Base-by-base conservation (phyloP, 495 filamentous ascomycete species). In the Daldinia caldariorum region DNA sequence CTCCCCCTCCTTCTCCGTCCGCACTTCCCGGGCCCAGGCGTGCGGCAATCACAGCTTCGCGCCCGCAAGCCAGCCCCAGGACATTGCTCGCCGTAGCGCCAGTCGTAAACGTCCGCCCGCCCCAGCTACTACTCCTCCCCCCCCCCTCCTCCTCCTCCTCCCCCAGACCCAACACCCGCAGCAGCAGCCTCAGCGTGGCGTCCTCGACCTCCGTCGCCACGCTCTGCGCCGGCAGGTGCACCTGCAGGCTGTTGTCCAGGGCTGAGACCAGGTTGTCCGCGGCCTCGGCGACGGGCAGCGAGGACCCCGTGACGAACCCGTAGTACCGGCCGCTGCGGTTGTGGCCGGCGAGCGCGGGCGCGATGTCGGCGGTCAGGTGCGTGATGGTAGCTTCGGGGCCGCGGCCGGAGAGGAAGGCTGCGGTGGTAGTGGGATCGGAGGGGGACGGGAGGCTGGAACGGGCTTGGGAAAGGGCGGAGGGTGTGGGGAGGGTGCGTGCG, bases 61-160 rank as follows among this genome's bases (percentile, higher is more conserved):
- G 82, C 7, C 87, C 93, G 73, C 89, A 93, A 5, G 91, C 91
- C 18, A 97, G 78, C 0, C 93, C 94, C 0, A 97, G 78, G 37
- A 96, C 84, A 78, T 97, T 98, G 65, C 90, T 90, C 4, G 86
- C 92, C 2, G 94, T 97, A 1, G 92, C 94, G 0, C 94, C 94
- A 0, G 94, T 98, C 1, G 93, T 97, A 70, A 97, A 95, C 0
- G 89, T 94, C 18, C 88, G 84, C 13, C 87, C 89, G 1, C 74
- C 67, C 84, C 86, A 92, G n/a, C n/a, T n/a, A n/a, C n/a, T n/a
- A n/a, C n/a, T n/a, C 57, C 58, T 4, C 76, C 64, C 0, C 76
- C 75, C n/a, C 85, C 80, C 76, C 65, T 0, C 76, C 75, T 14
- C 85, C 80, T 7, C 39, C 2, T 8, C 39, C 2, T 7, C 41